phyloP scores from a whole-genome alignment of 2,329 filamentous ascomycete species.

The Pseudocercospora macadamiae region DNA sequence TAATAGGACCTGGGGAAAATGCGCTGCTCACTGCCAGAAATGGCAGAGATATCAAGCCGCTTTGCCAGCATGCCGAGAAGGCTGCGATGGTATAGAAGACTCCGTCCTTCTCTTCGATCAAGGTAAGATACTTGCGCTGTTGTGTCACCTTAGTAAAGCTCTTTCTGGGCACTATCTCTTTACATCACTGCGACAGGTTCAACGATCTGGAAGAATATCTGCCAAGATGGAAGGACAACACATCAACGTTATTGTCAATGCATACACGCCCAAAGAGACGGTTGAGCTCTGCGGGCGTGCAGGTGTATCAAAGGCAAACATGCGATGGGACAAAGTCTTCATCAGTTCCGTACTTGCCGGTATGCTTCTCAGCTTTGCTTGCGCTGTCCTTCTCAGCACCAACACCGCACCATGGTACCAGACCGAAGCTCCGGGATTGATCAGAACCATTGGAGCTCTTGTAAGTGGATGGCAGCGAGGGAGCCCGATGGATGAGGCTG shows the following conservation, averaged over 20 bases:
- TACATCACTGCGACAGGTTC: neutral
- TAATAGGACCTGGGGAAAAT: neutral
- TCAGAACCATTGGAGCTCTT: constrained; percentile 36
- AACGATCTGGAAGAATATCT: neutral
- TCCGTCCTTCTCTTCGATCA: neutral
- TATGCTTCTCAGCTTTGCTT: constrained; percentile 56
- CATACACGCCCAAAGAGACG: constrained; percentile 42
- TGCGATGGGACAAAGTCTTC: constrained; percentile 58
- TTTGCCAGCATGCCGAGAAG: neutral
- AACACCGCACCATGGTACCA: constrained; percentile 38
- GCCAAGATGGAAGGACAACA: constrained; percentile 13
- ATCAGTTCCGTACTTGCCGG: constrained; percentile 57
- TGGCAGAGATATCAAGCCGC: neutral
- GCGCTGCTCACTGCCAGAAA: neutral
- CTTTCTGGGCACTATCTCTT: neutral
- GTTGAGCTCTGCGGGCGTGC: constrained; percentile 54
- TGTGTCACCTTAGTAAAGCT: neutral
- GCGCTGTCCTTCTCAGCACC: constrained; percentile 39
- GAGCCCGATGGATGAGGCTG: neutral
- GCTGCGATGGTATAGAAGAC: neutral
- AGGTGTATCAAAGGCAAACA: constrained; percentile 56
- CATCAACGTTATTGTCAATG: constrained; percentile 21
- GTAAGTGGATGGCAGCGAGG: neutral
- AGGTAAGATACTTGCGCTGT: neutral
- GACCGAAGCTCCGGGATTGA: constrained; percentile 38